A percentile compares a stretch with the other conserved stretches of the same genome.
These are phyloP conservation scores for Rhinocladiella mackenziei DNA, from an alignment of 2,329 filamentous ascomycete genomes.

Conservation along the genomic window DNA sequence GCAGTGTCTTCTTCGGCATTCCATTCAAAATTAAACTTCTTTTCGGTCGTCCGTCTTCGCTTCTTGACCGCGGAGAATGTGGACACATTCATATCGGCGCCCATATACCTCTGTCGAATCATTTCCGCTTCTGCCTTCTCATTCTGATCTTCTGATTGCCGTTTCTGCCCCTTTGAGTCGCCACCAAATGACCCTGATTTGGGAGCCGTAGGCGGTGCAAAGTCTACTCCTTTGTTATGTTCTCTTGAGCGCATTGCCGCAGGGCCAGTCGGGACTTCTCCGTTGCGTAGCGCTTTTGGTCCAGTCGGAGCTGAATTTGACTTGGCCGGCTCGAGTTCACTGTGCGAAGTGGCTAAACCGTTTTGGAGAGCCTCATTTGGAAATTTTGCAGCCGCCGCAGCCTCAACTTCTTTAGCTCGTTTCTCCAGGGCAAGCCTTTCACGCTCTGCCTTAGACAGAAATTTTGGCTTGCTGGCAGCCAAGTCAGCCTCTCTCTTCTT, in stretches of 20 bases:
- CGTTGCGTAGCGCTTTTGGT: slow-evolving; percentile 62
- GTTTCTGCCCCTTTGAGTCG: slow-evolving; percentile 43
- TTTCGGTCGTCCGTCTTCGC: slow-evolving; percentile 82
- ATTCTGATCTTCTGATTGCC: slow-evolving; percentile 41
- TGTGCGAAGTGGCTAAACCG: slow-evolving; percentile 6
- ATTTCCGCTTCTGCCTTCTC: slow-evolving; percentile 70
- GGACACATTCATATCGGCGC: slow-evolving; percentile 77
- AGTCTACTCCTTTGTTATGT: slow-evolving; percentile 48
- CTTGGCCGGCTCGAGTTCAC: slow-evolving; percentile 2
- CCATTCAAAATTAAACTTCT: slow-evolving; percentile 99
- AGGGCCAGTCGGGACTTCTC: slow-evolving; percentile 47
- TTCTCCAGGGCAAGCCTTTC: slow-evolving; percentile 77
- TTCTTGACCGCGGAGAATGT: slow-evolving; percentile 97
- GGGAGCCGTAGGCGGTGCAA: slow-evolving; percentile 49
- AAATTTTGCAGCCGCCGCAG: slow-evolving; percentile 30
- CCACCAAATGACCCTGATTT: slow-evolving; percentile 39
- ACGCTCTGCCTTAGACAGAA: slow-evolving; percentile 76
- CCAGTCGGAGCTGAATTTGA: slow-evolving; percentile 59
- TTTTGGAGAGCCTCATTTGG: slow-evolving; percentile 10
- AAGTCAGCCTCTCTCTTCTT: slow-evolving; percentile 84
- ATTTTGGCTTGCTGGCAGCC: slow-evolving; percentile 81
- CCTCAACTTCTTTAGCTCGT: slow-evolving; percentile 66
- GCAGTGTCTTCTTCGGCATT: slow-evolving; percentile 91
- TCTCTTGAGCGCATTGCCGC: slow-evolving; percentile 45
- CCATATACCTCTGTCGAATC: slow-evolving; percentile 81